Conservation (phyloP, 495 filamentous ascomycete genomes). For the Neurospora sp. region DNA sequence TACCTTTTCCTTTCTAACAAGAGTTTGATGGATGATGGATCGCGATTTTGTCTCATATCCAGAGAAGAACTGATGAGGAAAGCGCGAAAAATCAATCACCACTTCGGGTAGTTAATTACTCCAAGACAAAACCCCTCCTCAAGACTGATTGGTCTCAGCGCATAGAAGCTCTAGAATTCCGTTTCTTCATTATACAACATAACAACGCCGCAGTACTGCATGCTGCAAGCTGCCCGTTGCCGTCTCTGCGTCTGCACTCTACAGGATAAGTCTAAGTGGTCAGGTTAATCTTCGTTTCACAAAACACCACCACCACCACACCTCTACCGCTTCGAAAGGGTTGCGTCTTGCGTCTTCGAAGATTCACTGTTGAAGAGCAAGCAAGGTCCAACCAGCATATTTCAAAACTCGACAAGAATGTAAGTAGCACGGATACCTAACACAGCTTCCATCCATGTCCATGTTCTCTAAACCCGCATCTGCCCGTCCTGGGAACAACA, state of each 20-base stretch:
- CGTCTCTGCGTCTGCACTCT: not conserved
- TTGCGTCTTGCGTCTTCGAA: not conserved
- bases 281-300: not conserved
- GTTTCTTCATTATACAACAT: not conserved
- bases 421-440: not conserved
- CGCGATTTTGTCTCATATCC: not conserved
- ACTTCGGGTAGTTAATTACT: not conserved
- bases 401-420: not conserved
- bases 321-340: not conserved
- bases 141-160: not conserved
- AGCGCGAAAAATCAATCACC: not conserved
- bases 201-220: not conserved
- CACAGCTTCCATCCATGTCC: not conserved
- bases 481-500: not conserved
- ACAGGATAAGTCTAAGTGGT: not conserved
- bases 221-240: not conserved
- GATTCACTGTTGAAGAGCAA: not conserved
- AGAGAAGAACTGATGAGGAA: not conserved
- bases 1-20: not conserved
- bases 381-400: not conserved
- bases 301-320: not conserved
- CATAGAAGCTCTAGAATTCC: not conserved
- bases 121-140: not conserved
- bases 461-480: not conserved
- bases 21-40: not conserved